These are phyloP conservation scores for Epithemia pelagica DNA, from an alignment of 108 stramenopile genomes.

Conservation along the genomic window DNA sequence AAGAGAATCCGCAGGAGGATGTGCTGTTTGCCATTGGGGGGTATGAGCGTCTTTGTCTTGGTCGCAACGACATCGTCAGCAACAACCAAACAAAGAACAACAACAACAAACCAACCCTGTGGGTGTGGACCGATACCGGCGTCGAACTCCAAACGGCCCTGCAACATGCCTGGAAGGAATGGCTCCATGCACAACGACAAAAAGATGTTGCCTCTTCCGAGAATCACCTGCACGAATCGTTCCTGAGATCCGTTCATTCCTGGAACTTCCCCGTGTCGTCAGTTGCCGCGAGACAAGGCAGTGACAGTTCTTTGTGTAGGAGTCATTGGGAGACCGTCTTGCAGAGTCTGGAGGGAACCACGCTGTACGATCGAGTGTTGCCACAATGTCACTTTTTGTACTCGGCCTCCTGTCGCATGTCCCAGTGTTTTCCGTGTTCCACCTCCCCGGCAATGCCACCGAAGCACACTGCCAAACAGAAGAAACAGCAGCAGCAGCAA, in stretches of 20 bases:
- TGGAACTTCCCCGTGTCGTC: too few relatives aligned
- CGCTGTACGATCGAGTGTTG: background rate
- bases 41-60: background rate
- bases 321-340: background rate
- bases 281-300: too few relatives aligned
- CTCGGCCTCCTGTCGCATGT: background rate
- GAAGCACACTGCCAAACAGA: background rate
- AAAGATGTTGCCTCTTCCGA: too few relatives aligned
- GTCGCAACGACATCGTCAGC: background rate
- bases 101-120: too few relatives aligned
- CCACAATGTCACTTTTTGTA: background rate
- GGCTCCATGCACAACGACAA: background rate
- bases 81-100: too few relatives aligned
- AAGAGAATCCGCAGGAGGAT: background rate
- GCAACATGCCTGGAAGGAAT: background rate
- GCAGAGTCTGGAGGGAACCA: background rate
- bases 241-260: too few relatives aligned
- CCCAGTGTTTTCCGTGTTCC: background rate
- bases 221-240: too few relatives aligned
- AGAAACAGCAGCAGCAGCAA: background rate
- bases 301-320: too few relatives aligned
- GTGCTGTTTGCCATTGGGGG: background rate
- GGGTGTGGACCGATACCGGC: background rate
- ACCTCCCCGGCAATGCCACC: background rate
- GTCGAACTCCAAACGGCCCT: background rate